Conservation (phyloP, 306 rosid species). For the Lupinus albus region DNA sequence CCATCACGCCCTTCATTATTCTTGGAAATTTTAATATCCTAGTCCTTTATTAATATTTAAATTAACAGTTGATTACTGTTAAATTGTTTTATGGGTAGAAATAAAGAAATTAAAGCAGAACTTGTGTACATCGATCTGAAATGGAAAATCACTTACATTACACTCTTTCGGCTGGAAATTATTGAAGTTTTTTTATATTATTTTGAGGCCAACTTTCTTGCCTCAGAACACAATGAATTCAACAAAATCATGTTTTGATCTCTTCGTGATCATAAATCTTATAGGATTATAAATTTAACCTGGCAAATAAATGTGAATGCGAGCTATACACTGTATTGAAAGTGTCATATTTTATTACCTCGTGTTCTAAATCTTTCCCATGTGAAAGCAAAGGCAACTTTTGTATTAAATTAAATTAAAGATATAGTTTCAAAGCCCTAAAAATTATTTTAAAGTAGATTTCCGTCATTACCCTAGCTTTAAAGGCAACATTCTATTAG, state of each 20-base stretch:
- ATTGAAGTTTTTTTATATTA: not conserved
- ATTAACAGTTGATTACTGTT: constrained; percentile 19
- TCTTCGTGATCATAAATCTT: constrained; percentile 15
- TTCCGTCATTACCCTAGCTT: no score
- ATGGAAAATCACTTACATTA: constrained; percentile 22
- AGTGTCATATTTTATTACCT: not conserved
- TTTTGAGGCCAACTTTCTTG: not conserved
- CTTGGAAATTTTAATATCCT: constrained; percentile 6
- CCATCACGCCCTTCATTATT: constrained; percentile 23
- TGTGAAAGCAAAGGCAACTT: not conserved
- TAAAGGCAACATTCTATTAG: no score
- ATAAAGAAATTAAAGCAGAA: constrained; percentile 1
- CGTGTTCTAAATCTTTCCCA: not conserved
- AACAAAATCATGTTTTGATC: not conserved
- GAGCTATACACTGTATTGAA: not conserved
- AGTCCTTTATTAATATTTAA: constrained; percentile 1
- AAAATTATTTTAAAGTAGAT: no score
- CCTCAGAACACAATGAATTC: not conserved
- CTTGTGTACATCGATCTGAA: constrained; percentile 22
- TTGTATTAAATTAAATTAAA: not conserved
- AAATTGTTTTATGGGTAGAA: constrained; percentile 17
- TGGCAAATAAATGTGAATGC: not conserved
- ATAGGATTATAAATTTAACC: constrained; percentile 1
- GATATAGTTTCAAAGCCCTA: no score
- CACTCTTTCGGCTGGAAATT: constrained; percentile 35